Evolutionary conservation across 73 alveolate species (phyloP), one percentile per base, ranked within the genome.

Genomic region (Effrenium voratum): DNA sequence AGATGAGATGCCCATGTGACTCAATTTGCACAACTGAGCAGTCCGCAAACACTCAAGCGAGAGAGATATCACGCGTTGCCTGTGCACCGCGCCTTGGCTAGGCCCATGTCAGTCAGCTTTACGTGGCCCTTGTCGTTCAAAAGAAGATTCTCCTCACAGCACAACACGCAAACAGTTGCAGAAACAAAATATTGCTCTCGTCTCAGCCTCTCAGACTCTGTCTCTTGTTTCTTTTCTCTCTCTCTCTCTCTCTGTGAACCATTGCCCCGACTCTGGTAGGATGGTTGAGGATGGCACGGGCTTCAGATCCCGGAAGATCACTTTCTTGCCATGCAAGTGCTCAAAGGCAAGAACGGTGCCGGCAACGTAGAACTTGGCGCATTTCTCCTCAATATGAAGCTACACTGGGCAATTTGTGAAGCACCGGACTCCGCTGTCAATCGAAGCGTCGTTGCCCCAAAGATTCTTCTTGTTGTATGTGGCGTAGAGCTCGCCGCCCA

Each of bases 401-500:
- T 55, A 12, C 68, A 55, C 22, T 55, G 68, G 22, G 68, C 30
- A 55, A 15, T 55, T 22, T 22, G 68, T 15, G 22, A 55, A 55
- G 68, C 68, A 55, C 22, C 68, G 68, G 22, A 55, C 12, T 55
- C 82, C 24, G 68, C 68, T 55, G 2, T n/a, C 46, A n/a, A 24
- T 30, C 87, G 28, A 3, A 43, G 52, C 44, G 59, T 55, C 95
- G 49, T 90, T 77, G 30, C 96, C 96, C 96, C 96, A 90, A 55
- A 90, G 66, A 63, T 90, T 90, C 76, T 47, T 72, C 91, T 91
- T 91, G 91, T 91, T 91, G 98, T 91, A 91, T 30, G 98, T 91
- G 66, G 98, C 98, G 24, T 91, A 91, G 79, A 91, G 91, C 68
- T 91, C 98, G 38, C 98, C 98, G n/a, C 98, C 98, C 79, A 91